Evolutionary conservation across 2,329 filamentous ascomycete species (phyloP).

Genomic region (Fusarium austroafricanum): DNA sequence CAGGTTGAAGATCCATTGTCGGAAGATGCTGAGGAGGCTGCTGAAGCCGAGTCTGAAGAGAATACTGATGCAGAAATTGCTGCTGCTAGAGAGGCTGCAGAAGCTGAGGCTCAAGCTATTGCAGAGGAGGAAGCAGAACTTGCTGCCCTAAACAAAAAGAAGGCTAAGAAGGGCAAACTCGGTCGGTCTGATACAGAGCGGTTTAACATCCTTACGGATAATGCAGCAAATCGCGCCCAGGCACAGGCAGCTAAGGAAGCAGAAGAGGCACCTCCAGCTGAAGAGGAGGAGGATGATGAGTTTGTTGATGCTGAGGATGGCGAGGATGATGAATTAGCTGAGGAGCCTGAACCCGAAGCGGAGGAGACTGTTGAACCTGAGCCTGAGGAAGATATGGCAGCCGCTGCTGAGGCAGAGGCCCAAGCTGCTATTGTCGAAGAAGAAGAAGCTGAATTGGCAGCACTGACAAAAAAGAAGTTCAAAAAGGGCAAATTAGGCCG

Average conservation of each 20-base stretch:
- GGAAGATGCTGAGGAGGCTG: constrained; percentile 31
- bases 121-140: constrained; percentile 49
- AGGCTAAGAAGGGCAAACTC: constrained; percentile 39
- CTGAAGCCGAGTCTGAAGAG: constrained; percentile 40
- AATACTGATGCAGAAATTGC: constrained; percentile 27
- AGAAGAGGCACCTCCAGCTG: constrained; percentile 45
- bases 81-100: constrained; percentile 38
- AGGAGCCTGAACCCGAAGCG: constrained; percentile 32
- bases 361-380: constrained; percentile 5
- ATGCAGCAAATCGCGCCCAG: constrained; percentile 43
- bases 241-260: constrained; percentile 46
- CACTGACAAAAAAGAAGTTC: constrained; percentile 50
- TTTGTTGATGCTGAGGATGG: constrained; percentile 32
- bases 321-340: constrained; percentile 13
- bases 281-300: constrained; percentile 45
- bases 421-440: constrained; percentile 42
- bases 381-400: constrained; percentile 47
- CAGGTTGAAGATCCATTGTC: constrained; percentile 31
- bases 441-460: constrained; percentile 57
- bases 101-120: constrained; percentile 47
- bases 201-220: constrained; percentile 32
- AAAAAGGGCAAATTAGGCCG: constrained; percentile 51
- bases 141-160: constrained; percentile 57
- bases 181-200: constrained; percentile 44
- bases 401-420: constrained; percentile 16